phyloP scores from a whole-genome alignment of 345 rosid species.

The Raphanus raphanistrum region DNA sequence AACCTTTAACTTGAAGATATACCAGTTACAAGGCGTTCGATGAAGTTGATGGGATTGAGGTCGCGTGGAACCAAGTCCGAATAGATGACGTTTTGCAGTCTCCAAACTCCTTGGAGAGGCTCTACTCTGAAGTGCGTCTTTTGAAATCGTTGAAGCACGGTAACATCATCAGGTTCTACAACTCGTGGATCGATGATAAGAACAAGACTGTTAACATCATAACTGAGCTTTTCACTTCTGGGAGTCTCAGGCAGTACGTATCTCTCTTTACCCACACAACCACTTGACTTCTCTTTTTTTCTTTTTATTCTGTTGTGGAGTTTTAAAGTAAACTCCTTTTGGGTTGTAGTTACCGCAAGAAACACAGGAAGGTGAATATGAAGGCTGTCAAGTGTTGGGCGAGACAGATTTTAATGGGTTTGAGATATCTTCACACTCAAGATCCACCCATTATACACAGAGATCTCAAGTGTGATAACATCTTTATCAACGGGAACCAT shows the following conservation, averaged over 20 bases:
- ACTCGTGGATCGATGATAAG: constrained; percentile 93
- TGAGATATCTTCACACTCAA: constrained; percentile 78
- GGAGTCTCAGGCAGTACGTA: constrained; percentile 89
- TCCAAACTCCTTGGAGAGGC: constrained; percentile 79
- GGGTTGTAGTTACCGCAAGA: constrained; percentile 74
- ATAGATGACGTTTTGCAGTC: constrained; percentile 92
- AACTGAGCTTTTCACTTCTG: constrained; percentile 92
- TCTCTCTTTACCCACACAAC: not conserved
- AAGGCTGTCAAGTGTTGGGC: constrained; percentile 93
- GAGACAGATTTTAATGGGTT: constrained; percentile 78
- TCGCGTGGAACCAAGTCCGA: constrained; percentile 92
- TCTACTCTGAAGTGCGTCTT: constrained; percentile 89
- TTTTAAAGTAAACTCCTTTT: constrained; percentile 27
- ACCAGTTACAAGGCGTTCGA: constrained; percentile 93
- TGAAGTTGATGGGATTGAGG: constrained; percentile 92
- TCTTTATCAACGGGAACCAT: constrained; percentile 89
- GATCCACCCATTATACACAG: constrained; percentile 90
- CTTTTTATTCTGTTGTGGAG: constrained; percentile 22
- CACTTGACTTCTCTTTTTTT: constrained; percentile 17
- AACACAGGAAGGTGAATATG: constrained; percentile 81
- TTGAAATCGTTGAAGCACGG: constrained; percentile 80
- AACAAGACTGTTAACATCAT: constrained; percentile 89
- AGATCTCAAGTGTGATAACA: constrained; percentile 95
- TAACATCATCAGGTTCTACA: constrained; percentile 72
- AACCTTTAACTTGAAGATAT: constrained; percentile 37